phyloP scores from a whole-genome alignment of 208 protist species.

The Leishmania major region DNA sequence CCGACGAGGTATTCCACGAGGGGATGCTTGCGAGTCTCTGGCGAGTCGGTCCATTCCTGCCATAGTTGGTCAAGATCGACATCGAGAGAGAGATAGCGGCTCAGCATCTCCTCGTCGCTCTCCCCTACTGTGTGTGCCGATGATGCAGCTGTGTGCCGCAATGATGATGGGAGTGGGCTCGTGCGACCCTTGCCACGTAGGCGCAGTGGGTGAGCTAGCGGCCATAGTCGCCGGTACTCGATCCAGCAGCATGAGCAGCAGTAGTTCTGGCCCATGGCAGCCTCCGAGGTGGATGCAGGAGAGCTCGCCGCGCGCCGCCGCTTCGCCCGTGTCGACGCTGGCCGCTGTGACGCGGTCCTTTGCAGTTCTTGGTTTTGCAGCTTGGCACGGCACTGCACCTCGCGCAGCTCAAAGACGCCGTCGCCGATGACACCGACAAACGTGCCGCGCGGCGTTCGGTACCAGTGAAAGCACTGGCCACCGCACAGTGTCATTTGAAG shows the following conservation, averaged over 20 bases:
- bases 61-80: conserved; percentile 61
- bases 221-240: conserved; percentile 19
- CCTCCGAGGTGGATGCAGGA: conserved; percentile 5
- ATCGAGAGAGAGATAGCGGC: conserved; percentile 68
- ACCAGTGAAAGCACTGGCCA: conserved; percentile 84
- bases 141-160: neutral
- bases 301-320: neutral
- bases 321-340: too few relatives aligned
- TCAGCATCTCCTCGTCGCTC: conserved; percentile 45
- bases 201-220: neutral
- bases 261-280: neutral
- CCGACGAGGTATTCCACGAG: conserved; percentile 48
- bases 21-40: conserved; percentile 50
- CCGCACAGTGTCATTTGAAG: conserved; percentile 64
- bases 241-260: conserved; percentile 14
- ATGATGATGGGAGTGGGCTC: neutral
- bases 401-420: conserved; percentile 55
- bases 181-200: neutral
- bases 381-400: conserved; percentile 8
- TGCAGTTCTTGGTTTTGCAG: neutral
- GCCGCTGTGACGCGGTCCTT: neutral
- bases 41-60: conserved; percentile 54
- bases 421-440: conserved; percentile 56
- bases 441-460: conserved; percentile 38
- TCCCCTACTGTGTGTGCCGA: neutral